Conservation (phyloP, 192 early-diverging fungal species). For the Rhizophagus prolifer region DNA sequence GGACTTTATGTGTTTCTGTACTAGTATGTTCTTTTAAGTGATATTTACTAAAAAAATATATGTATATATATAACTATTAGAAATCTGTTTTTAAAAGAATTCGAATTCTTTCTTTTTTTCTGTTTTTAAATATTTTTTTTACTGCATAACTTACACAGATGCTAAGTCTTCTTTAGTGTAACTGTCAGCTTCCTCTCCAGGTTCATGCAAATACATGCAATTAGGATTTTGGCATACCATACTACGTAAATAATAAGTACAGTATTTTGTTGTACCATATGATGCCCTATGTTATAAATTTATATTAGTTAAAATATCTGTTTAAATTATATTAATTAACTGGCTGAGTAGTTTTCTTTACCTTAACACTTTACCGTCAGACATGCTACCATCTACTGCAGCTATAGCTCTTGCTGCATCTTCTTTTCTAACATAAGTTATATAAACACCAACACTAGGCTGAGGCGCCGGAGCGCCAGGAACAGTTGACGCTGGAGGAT, state of each 20-base stretch:
- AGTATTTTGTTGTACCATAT: conserved; percentile 98
- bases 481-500: conserved; percentile 44
- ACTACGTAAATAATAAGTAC: conserved; percentile 90
- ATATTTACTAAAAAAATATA: conserved; percentile 33
- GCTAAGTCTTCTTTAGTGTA: conserved; percentile 89
- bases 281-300: conserved; percentile 65
- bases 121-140: not conserved
- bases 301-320: not conserved
- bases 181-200: conserved; percentile 89
- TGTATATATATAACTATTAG: not conserved
- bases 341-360: conserved; percentile 29
- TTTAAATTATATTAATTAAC: not conserved
- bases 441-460: conserved; percentile 79
- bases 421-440: conserved; percentile 89
- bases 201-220: conserved; percentile 96
- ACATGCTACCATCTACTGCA: conserved; percentile 88
- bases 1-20: conserved; percentile 28
- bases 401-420: conserved; percentile 91
- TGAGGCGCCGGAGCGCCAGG: conserved; percentile 39
- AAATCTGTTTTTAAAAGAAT: not conserved
- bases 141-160: conserved; percentile 49
- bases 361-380: conserved; percentile 84
- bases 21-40: conserved; percentile 31
- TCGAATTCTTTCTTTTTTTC: not conserved
- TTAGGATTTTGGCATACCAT: conserved; percentile 89